phyloP scores from a whole-genome alignment of 1,284 basidiomycete species.

The Trametes pubescens region DNA sequence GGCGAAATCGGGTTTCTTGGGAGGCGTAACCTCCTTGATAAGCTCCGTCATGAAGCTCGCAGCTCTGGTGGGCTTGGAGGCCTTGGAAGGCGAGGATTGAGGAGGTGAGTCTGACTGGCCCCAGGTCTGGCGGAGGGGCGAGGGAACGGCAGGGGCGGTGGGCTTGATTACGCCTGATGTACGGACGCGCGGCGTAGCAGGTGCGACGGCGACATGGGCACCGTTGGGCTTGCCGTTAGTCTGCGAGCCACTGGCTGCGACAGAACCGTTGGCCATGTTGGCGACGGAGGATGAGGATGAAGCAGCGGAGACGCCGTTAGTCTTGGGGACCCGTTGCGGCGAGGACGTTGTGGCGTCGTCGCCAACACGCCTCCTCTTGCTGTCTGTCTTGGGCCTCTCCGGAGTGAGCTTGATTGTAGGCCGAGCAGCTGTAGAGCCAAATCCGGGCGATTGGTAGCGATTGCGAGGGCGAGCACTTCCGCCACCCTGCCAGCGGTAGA shows the following conservation, averaged over 20 bases:
- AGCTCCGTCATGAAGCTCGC: slow-evolving; percentile 71
- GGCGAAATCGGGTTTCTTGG: slow-evolving; percentile 66
- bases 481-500: slow-evolving; percentile 71
- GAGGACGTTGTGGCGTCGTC: slow-evolving; percentile 49
- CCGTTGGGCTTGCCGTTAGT: slow-evolving; percentile 22
- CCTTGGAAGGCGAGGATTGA: slow-evolving; percentile 41
- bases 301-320: slow-evolving; percentile 20
- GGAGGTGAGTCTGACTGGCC: slow-evolving; percentile 52
- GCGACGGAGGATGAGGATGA: slow-evolving; percentile 20
- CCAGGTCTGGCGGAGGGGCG: slow-evolving; percentile 76
- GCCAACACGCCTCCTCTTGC: slow-evolving; percentile 67
- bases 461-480: slow-evolving; percentile 72
- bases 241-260: slow-evolving; percentile 40
- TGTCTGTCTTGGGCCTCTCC: slow-evolving; percentile 55
- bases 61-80: slow-evolving; percentile 62
- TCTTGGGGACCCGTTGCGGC: slow-evolving; percentile 38
- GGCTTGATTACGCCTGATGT: slow-evolving; percentile 53
- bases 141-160: slow-evolving; percentile 67
- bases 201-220: slow-evolving; percentile 5
- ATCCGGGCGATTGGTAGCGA: slow-evolving; percentile 73
- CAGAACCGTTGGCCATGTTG: slow-evolving; percentile 17
- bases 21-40: slow-evolving; percentile 70
- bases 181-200: slow-evolving; percentile 48
- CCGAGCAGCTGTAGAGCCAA: slow-evolving; percentile 55
- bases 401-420: slow-evolving; percentile 50